Evolutionary conservation across 2,329 filamentous ascomycete genomes (phyloP).

Genomic region (Fusarium sarcochroum): DNA sequence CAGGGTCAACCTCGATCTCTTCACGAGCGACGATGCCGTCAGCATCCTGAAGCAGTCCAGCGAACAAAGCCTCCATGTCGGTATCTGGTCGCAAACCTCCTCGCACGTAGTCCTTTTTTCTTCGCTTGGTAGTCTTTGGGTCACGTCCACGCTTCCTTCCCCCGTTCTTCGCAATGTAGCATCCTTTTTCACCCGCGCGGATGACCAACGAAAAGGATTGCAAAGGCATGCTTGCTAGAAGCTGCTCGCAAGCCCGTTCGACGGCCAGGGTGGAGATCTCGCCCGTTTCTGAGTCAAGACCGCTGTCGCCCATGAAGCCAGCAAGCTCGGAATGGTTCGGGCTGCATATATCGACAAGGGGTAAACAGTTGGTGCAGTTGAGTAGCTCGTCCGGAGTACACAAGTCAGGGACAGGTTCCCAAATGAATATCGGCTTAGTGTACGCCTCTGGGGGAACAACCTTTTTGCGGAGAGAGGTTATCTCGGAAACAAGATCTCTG

Average conservation of each 20-base stretch:
- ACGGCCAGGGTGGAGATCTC: conserved; percentile 66
- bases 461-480: conserved; percentile 70
- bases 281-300: conserved; percentile 68
- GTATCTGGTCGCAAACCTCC: conserved; percentile 71
- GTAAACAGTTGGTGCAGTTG: conserved; percentile 74
- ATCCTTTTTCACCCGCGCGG: conserved; percentile 79
- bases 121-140: conserved; percentile 49
- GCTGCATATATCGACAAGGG: conserved; percentile 73
- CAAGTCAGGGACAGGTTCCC: conserved; percentile 94
- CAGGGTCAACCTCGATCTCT: conserved; percentile 73
- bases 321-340: conserved; percentile 94
- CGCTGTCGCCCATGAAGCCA: conserved; percentile 79
- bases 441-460: conserved; percentile 54
- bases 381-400: conserved; percentile 79
- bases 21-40: conserved; percentile 68
- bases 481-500: conserved; percentile 79
- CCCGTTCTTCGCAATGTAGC: conserved; percentile 73
- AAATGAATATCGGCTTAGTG: conserved; percentile 81
- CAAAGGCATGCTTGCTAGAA: conserved; percentile 74
- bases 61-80: conserved; percentile 74
- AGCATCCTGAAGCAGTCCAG: conserved; percentile 68
- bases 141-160: conserved; percentile 61
- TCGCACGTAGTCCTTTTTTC: conserved; percentile 62
- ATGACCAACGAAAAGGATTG: conserved; percentile 77
- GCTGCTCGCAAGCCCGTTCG: conserved; percentile 73